Evolutionary conservation across 148 eudicot species (phyloP).

Genomic region (Camellia lanceoleosa): DNA sequence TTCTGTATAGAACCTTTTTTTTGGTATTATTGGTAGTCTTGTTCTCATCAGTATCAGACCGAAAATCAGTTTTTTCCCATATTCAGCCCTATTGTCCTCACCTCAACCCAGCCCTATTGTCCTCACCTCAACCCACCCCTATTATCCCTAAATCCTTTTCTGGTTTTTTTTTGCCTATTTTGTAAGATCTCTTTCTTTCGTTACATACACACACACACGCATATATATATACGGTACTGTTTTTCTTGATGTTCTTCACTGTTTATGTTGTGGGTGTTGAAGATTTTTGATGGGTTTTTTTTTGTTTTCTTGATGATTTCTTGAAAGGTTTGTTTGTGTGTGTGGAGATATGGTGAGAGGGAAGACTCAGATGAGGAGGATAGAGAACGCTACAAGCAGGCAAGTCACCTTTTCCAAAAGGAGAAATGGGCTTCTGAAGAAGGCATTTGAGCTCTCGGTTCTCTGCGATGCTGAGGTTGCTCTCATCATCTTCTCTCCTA

Average conservation of each 20-base stretch:
- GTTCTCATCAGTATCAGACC: no score
- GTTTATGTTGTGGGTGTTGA: neutral
- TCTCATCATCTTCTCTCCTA: slow-evolving; percentile 51
- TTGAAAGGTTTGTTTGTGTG: neutral
- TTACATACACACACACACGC: neutral
- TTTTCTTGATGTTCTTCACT: neutral
- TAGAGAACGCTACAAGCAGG: slow-evolving; percentile 57
- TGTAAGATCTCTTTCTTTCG: neutral
- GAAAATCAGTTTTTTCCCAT: neutral
- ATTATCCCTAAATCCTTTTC: slow-evolving; percentile 10
- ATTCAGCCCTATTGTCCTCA: slow-evolving; percentile 6
- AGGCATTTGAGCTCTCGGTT: slow-evolving; percentile 53
- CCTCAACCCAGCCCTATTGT: no score
- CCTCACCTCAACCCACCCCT: neutral
- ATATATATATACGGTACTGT: no score
- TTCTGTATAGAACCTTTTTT: no score
- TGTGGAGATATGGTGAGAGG: slow-evolving; percentile 49
- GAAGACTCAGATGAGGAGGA: slow-evolving; percentile 53
- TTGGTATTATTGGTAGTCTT: no score
- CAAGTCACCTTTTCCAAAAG: slow-evolving; percentile 61
- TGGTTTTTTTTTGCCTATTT: slow-evolving; percentile 3
- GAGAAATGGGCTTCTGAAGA: slow-evolving; percentile 50
- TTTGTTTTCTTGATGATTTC: neutral
- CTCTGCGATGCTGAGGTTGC: slow-evolving; percentile 61
- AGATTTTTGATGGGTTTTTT: neutral